These are phyloP conservation scores for Termitomyces sp. DNA, from an alignment of 768 basidiomycete genomes.

Conservation along the genomic window DNA sequence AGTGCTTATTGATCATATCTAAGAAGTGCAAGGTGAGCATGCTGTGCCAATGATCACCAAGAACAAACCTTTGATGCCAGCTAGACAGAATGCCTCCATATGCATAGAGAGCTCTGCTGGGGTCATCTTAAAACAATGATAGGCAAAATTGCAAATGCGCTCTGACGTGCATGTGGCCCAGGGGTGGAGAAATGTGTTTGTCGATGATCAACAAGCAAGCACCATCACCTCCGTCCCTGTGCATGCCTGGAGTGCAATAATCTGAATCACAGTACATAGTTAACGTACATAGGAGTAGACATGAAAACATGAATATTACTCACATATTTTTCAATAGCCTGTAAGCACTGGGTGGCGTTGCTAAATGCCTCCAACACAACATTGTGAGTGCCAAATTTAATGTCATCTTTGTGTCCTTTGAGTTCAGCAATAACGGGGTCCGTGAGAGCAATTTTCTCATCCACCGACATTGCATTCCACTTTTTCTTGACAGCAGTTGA, in stretches of 20 bases:
- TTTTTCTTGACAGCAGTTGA: background rate
- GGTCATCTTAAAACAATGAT: too few species aligned
- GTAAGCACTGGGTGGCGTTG: background rate
- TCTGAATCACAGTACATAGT: background rate
- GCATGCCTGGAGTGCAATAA: background rate
- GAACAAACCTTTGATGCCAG: too few species aligned
- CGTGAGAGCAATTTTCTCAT: background rate
- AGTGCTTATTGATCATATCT: too few species aligned
- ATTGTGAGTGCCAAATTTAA: background rate
- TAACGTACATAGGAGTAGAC: background rate
- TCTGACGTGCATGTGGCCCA: too few species aligned
- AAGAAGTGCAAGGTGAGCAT: too few species aligned
- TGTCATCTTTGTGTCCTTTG: background rate
- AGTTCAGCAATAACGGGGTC: background rate
- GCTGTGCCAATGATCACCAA: too few species aligned
- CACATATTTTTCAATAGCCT: background rate
- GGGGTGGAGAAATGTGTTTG: too few species aligned
- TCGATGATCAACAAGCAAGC: too few species aligned
- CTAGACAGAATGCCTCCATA: too few species aligned
- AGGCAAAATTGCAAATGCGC: too few species aligned
- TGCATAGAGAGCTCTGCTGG: too few species aligned
- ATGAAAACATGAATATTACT: too few species aligned
- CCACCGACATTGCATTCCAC: background rate
- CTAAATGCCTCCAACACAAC: background rate
- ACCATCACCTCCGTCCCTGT: background rate